Evolutionary conservation across 306 rosid genomes (phyloP).

Genomic region (Oemleria cerasiformis): DNA sequence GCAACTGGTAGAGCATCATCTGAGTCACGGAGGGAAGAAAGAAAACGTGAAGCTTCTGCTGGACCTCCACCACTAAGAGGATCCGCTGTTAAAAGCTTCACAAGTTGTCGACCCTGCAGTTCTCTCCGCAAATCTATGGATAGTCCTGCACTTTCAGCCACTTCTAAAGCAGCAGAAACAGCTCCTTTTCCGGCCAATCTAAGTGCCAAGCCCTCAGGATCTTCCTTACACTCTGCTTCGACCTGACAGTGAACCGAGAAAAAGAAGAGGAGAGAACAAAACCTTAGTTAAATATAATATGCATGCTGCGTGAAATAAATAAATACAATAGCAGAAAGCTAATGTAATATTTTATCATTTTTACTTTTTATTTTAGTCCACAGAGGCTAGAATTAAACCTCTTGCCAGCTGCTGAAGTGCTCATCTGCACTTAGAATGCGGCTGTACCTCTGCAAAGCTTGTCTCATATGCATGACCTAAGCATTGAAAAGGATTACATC

Average conservation of each 20-base stretch:
- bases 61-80: conserved; percentile 99
- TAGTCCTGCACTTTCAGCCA: conserved; percentile 95
- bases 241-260: conserved; percentile 50
- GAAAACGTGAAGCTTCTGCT: conserved; percentile 99
- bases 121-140: conserved; percentile 91
- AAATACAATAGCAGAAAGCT: neutral
- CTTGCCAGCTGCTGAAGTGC: conserved; percentile 90
- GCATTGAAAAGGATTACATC: conserved; percentile 35
- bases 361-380: conserved; percentile 15
- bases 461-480: conserved; percentile 78
- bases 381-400: conserved; percentile 47
- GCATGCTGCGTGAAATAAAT: neutral
- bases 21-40: conserved; percentile 85
- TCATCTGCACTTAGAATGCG: conserved; percentile 88
- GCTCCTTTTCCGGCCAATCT: conserved; percentile 95
- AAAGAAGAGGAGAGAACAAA: neutral
- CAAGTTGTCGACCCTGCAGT: conserved; percentile 95
- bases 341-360: conserved; percentile 10
- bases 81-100: conserved; percentile 96
- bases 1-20: conserved; percentile 98
- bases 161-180: conserved; percentile 96
- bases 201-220: conserved; percentile 98
- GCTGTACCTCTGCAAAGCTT: conserved; percentile 88
- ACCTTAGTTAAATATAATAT: neutral
- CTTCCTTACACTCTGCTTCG: conserved; percentile 95